Evolutionary conservation across 2,329 filamentous ascomycete genomes (phyloP), one percentile per base, ranked within the genome.

Genomic region (Huntiella bhutanensis): DNA sequence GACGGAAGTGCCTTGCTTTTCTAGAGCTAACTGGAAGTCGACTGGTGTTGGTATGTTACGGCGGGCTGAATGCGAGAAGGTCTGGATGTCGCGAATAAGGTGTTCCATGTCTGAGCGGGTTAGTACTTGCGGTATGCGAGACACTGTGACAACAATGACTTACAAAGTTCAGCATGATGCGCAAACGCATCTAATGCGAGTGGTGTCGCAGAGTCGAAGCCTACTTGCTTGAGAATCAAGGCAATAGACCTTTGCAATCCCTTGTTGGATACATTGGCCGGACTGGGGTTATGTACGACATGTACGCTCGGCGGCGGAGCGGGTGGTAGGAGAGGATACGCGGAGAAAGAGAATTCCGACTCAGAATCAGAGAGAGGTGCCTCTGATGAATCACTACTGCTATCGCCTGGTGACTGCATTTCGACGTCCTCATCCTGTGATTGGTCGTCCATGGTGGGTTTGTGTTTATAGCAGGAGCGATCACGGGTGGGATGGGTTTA

Each of bases 141-240:
- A 33, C 17, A 39, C 36, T 41, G 17, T 33, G 34, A 12, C 16
- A n/a, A 28, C 32, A 11, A 42, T 11, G 19, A 56, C 72, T 50
- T 57, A 78, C 75, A 80, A 4, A 65, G 64, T 54, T 79, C 75
- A 1, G 70, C 68, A 52, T 69, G 62, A 15, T 61, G 58, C 3
- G 71, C 66, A 38, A 79, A 71, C 52, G 69, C 69, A 56, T 78
- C 73, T 53, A 80, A 57, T 1, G 75, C 73, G 45, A 75, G 69
- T 5, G 65, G 63, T 1, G 63, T 67, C 11, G 73, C 68, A 19
- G 64, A 61, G 28, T 68, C 63, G 53, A 78, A 80, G 22, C 75
- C 75, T 34, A 77, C 68, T 50, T 76, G 68, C 37, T 69, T 59
- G 22, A 79, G 57, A 3, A 67, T 66, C 47, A 77, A 56, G 0